phyloP scores from a whole-genome alignment of 225 moss, liverwort and hornwort genomes.

The Climacium dendroides region DNA sequence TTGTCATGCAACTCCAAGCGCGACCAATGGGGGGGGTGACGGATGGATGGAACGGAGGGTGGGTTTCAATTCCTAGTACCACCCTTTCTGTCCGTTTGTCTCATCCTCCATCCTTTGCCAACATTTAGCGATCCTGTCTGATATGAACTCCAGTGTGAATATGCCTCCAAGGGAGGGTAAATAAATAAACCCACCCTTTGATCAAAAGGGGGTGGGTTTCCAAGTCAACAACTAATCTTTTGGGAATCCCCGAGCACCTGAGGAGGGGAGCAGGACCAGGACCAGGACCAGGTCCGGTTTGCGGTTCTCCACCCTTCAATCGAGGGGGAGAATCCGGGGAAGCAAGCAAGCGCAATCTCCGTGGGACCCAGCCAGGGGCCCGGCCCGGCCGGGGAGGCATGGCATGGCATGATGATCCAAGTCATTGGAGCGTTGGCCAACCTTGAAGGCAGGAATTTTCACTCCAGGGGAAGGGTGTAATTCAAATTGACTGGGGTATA shows the following conservation, averaged over 20 bases:
- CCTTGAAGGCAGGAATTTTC: background rate
- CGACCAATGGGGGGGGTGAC: too few species aligned
- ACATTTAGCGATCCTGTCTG: background rate
- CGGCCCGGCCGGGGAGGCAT: too few species aligned
- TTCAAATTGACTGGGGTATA: background rate
- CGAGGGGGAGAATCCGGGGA: background rate
- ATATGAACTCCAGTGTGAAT: background rate
- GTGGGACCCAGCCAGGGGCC: background rate
- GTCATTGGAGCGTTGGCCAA: background rate
- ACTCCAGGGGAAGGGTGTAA: background rate
- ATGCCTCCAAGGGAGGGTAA: background rate
- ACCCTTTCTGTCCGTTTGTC: too few species aligned
- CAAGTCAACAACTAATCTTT: constrained; percentile 7
- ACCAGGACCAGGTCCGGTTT: background rate
- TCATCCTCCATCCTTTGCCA: background rate
- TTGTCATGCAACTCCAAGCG: too few species aligned
- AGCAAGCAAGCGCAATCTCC: background rate
- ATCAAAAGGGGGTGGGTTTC: background rate
- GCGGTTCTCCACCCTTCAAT: background rate
- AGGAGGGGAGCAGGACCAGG: background rate
- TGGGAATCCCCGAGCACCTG: background rate
- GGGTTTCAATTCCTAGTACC: background rate
- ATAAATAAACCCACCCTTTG: too few species aligned
- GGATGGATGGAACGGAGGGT: too few species aligned
- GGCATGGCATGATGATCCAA: background rate